A percentile compares a stretch with the other conserved stretches of the same genome.
These are phyloP conservation scores for Apiotrichum domesticum DNA, from an alignment of 1,284 basidiomycete genomes.

Conservation along the genomic window DNA sequence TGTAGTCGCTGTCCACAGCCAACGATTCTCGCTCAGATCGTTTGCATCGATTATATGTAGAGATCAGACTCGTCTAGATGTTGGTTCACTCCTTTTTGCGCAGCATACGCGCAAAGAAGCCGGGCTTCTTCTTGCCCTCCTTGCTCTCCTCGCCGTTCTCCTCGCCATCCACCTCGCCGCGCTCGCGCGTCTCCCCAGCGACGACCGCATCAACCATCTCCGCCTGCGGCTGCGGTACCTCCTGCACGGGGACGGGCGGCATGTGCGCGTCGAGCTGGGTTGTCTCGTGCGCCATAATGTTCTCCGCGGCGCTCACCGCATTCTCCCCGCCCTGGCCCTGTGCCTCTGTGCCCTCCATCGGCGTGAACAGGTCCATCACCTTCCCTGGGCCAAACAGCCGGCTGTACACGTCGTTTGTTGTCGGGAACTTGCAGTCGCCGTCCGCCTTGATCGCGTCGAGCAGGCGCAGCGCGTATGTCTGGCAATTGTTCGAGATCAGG, in stretches of 20 bases:
- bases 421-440: slow-evolving; percentile 10
- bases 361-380: slow-evolving; percentile 13
- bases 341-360: not conserved
- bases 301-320: not conserved
- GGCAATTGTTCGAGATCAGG: slow-evolving; percentile 19
- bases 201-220: not conserved
- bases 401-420: slow-evolving; percentile 10
- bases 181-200: slow-evolving; percentile 8
- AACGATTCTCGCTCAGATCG: too few relatives aligned
- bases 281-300: not conserved
- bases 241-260: too few relatives aligned
- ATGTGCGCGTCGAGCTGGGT: not conserved
- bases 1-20: too few relatives aligned
- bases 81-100: too few relatives aligned
- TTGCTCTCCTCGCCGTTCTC: too few relatives aligned
- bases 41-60: too few relatives aligned
- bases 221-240: too few relatives aligned
- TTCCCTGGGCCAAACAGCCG: slow-evolving; percentile 8
- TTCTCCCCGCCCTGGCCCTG: not conserved
- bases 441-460: slow-evolving; percentile 16
- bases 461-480: slow-evolving; percentile 15
- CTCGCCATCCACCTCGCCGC: not conserved
- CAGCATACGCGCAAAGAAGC: too few relatives aligned
- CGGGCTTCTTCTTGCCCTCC: too few relatives aligned
- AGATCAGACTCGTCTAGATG: too few relatives aligned